Evolutionary conservation across 192 early-diverging fungal genomes (phyloP).

Genomic region (Phlyctochytrium bullatum): DNA sequence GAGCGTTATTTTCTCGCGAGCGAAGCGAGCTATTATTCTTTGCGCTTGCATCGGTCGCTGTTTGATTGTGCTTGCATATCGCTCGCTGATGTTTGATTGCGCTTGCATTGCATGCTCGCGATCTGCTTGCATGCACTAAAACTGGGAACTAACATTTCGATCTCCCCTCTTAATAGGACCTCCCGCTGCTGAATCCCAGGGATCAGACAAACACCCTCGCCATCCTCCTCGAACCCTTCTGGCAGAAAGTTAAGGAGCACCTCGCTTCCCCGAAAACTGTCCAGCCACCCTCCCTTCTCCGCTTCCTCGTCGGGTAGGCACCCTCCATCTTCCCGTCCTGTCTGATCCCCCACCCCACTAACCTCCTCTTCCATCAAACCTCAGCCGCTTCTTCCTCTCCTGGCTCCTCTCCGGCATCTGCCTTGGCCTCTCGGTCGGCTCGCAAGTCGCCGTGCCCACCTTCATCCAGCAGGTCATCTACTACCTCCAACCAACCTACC

Average conservation of each 20-base stretch:
- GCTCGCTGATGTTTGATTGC: too few relatives aligned
- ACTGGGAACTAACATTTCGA: too few relatives aligned
- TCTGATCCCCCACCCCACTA: not conserved
- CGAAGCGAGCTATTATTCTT: too few relatives aligned
- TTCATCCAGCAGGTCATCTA: slow-evolving; percentile 3
- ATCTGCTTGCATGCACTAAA: not conserved
- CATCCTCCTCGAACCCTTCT: not conserved
- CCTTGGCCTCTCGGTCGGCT: not conserved
- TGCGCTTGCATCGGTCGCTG: not conserved
- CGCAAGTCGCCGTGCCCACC: not conserved
- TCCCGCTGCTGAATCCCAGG: not conserved
- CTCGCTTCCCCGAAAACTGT: too few relatives aligned
- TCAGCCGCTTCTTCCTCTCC: not conserved
- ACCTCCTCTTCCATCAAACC: not conserved
- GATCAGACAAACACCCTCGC: not conserved
- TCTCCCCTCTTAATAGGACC: not conserved
- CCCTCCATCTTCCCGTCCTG: too few relatives aligned
- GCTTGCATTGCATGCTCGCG: not conserved
- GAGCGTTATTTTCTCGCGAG: not conserved
- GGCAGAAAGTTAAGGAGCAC: too few relatives aligned
- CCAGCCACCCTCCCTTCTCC: too few relatives aligned
- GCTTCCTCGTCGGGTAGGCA: too few relatives aligned
- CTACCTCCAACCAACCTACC: not conserved
- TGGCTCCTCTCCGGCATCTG: not conserved
- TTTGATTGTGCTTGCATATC: not conserved